Evolutionary conservation across 352 stramenopile genomes (phyloP).

Genomic region (Phytophthora syringae): DNA sequence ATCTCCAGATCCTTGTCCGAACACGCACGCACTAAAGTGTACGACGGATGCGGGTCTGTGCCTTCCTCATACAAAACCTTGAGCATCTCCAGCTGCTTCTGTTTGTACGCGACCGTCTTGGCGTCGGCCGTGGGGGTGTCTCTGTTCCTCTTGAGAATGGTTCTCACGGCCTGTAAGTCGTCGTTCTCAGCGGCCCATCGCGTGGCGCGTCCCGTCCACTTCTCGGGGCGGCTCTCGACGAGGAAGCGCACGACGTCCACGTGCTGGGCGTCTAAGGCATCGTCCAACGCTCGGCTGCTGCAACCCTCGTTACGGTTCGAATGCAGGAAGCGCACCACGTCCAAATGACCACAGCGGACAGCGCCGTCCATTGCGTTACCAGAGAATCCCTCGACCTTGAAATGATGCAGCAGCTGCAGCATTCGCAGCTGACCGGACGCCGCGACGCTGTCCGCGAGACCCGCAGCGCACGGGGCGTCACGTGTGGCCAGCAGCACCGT

Average conservation of each 20-base stretch:
- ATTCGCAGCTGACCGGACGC: conserved; percentile 37
- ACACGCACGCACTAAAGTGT: conserved; percentile 52
- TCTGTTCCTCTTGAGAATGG: conserved; percentile 44
- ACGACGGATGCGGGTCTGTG: conserved; percentile 41
- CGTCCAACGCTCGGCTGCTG: conserved; percentile 39
- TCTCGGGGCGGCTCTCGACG: conserved; percentile 47
- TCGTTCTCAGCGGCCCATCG: conserved; percentile 48
- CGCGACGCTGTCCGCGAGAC: conserved; percentile 48
- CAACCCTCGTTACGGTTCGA: conserved; percentile 55
- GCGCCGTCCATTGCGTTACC: conserved; percentile 52
- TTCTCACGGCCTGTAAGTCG: conserved; percentile 36
- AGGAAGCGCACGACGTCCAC: conserved; percentile 53
- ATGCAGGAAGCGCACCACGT: conserved; percentile 60
- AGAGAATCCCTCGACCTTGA: conserved; percentile 39
- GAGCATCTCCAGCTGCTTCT: conserved; percentile 51
- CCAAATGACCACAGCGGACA: conserved; percentile 40
- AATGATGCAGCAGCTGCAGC: conserved; percentile 51
- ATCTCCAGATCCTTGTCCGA: conserved; percentile 53
- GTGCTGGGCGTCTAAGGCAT: conserved; percentile 42
- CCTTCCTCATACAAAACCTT: conserved; percentile 62
- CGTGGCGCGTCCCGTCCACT: conserved; percentile 45
- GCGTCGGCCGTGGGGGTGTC: conserved; percentile 44
- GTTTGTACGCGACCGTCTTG: conserved; percentile 55
- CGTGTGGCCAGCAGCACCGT: conserved; percentile 44
- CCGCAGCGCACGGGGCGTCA: conserved; percentile 26